A percentile compares a stretch with the other conserved stretches of the same genome.
Conservation (phyloP, 2,329 filamentous ascomycete genomes). For the Microascus cirrosus region DNA sequence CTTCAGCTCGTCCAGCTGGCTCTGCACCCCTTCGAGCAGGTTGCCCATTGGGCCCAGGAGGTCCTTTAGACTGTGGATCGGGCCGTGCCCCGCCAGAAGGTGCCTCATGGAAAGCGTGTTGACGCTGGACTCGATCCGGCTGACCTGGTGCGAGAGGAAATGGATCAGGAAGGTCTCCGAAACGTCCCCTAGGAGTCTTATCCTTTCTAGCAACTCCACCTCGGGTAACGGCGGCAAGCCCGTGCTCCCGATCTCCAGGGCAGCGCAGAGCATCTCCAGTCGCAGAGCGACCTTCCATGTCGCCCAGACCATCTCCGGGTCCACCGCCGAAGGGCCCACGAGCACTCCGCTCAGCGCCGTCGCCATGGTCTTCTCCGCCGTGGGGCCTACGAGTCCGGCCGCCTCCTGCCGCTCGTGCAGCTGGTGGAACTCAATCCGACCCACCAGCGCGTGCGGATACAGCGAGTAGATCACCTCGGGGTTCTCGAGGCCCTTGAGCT, state of each 20-base stretch:
- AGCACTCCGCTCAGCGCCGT: conserved; percentile 47
- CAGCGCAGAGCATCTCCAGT: conserved; percentile 86
- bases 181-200: conserved; percentile 61
- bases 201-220: conserved; percentile 65
- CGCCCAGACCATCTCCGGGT: conserved; percentile 77
- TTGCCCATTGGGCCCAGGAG: conserved; percentile 69
- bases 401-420: conserved; percentile 29
- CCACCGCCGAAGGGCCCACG: conserved; percentile 59
- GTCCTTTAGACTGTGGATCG: conserved; percentile 52
- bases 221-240: conserved; percentile 63
- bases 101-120: conserved; percentile 71
- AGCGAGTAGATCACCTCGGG: conserved; percentile 92
- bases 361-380: conserved; percentile 31
- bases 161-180: conserved; percentile 81
- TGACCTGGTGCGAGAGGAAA: conserved; percentile 90
- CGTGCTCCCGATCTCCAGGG: conserved; percentile 51
- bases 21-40: conserved; percentile 51
- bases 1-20: conserved; percentile 53
- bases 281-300: conserved; percentile 83
- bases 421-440: conserved; percentile 62
- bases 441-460: conserved; percentile 80
- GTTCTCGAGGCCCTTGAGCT: conserved; percentile 94
- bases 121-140: conserved; percentile 83
- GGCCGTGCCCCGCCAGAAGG: conserved; percentile 58
- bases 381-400: not conserved